Evolutionary conservation across 1,284 basidiomycete genomes (phyloP), one percentile per base, ranked within the genome.

Genomic region (Phellopilus nigrolimitatus): DNA sequence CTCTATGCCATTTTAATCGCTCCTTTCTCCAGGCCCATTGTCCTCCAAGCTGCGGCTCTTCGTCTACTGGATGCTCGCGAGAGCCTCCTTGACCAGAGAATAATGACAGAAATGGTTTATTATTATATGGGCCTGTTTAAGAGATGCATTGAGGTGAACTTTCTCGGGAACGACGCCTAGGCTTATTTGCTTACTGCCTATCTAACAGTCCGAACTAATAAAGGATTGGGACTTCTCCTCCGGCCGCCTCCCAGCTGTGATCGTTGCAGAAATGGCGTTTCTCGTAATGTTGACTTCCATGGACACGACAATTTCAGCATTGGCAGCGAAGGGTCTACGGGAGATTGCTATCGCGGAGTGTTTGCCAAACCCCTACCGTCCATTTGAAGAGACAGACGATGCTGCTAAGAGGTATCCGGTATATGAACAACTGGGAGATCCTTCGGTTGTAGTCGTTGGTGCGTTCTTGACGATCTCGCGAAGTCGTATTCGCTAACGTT

Each of bases 401-500:
- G 44, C 41, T 22, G 49, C 49, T n/a, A 83, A 83, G 56, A 75
- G 87, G 10, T 79, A 83, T 61, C 78, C 81, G 1, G 75, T 88
- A 37, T 89, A 88, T 57, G 85, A 88, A 48, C 80, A 86, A 59
- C 68, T 91, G 13, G 88, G 88, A 10, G 87, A 88, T 62, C 84
- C 84, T 1, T 78, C 78, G 48, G 72, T 84, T 7, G 66, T 80
- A 30, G 69, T 87, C 30, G 76, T 87, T 48, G 88, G 86, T 87
- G 55, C 47, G 80, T 27, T 21, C 24, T 28, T 1, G n/a, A 2
- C 41, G 42, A 27, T n/a, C 37, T 27, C 9, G 2, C 27, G 15
- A 33, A 51, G 25, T 49, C 40, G 17, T 40, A 34, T 28, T 39
- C 43, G 13, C 48, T 56, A 17, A 54, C 40, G 19, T 49, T 47